Conservation (phyloP, 164 flowering plant genomes). For the Pachysandra terminalis region DNA sequence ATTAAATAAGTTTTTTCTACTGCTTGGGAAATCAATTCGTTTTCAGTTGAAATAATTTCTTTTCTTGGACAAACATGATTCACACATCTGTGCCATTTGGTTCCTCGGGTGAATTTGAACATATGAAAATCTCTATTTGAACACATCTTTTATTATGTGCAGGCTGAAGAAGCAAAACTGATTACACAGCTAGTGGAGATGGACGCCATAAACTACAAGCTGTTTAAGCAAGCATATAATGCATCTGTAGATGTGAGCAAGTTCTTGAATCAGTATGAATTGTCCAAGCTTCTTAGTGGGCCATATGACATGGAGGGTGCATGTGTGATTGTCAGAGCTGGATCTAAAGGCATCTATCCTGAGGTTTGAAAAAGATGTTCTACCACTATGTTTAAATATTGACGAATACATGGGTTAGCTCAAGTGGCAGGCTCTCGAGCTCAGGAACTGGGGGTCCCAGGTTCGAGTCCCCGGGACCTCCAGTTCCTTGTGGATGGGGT, state of each 20-base stretch:
- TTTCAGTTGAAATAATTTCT: neutral
- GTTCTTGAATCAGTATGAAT: conserved; percentile 71
- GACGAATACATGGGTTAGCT: too few species aligned
- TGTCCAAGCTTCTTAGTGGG: conserved; percentile 70
- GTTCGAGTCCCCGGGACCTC: too few species aligned
- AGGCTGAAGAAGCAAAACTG: conserved; percentile 92
- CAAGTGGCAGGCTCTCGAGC: too few species aligned
- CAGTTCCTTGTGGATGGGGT: too few species aligned
- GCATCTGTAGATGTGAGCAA: conserved; percentile 66
- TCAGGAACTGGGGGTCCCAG: too few species aligned
- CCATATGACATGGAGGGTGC: conserved; percentile 84
- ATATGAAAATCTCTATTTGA: neutral
- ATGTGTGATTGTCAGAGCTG: conserved; percentile 54
- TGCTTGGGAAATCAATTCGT: neutral
- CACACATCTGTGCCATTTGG: neutral
- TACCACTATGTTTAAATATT: conserved; percentile 7
- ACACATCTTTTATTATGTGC: conserved; percentile 14
- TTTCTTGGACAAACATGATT: neutral
- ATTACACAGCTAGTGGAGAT: conserved; percentile 68
- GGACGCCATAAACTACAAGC: conserved; percentile 57
- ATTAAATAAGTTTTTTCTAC: neutral
- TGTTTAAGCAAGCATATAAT: conserved; percentile 76
- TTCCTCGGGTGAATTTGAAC: neutral
- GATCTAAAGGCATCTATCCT: conserved; percentile 33
- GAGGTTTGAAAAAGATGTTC: conserved; percentile 45